A percentile compares a stretch with the other conserved stretches of the same genome.
phyloP scores from a whole-genome alignment of 2,329 filamentous ascomycete species.

The Penicillium sp. region DNA sequence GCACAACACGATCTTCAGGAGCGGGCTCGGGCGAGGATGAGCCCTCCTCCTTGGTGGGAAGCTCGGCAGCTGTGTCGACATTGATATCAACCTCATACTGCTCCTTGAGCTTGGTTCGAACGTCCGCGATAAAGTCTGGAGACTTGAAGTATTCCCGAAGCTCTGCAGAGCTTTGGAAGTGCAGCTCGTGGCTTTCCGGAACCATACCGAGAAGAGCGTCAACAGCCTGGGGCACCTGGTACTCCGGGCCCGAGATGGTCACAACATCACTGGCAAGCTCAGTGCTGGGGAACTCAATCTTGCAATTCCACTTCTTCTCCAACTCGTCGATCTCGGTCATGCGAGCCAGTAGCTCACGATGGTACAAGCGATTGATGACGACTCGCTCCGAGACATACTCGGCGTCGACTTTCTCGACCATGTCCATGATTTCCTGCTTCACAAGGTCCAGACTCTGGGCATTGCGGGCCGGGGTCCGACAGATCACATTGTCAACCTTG shows the following conservation, averaged over 20 bases:
- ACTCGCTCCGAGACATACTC: conserved; percentile 96
- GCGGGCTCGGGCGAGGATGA: conserved; percentile 51
- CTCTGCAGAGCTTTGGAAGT: conserved; percentile 74
- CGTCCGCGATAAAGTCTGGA: conserved; percentile 75
- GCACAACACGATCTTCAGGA: conserved; percentile 62
- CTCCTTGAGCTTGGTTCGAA: conserved; percentile 80
- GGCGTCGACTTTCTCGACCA: conserved; percentile 97
- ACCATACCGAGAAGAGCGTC: conserved; percentile 98
- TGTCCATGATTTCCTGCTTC: conserved; percentile 98
- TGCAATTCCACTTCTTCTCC: conserved; percentile 99
- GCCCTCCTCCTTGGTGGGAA: conserved; percentile 39
- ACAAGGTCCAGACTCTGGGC: conserved; percentile 95
- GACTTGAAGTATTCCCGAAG: conserved; percentile 82
- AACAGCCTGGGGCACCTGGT: conserved; percentile 95
- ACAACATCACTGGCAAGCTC: conserved; percentile 97
- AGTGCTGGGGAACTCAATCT: conserved; percentile 96
- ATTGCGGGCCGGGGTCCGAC: conserved; percentile 93
- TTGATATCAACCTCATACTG: conserved; percentile 91
- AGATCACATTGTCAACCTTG: conserved; percentile 98
- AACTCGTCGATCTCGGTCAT: conserved; percentile 89
- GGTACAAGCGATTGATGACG: conserved; percentile 90
- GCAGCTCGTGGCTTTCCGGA: conserved; percentile 89
- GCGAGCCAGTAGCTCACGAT: conserved; percentile 87
- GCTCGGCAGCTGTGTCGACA: conserved; percentile 57
- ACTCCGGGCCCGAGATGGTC: conserved; percentile 93